Evolutionary conservation across 1,284 basidiomycete species (phyloP).

Genomic region (Boletus coffeatus): DNA sequence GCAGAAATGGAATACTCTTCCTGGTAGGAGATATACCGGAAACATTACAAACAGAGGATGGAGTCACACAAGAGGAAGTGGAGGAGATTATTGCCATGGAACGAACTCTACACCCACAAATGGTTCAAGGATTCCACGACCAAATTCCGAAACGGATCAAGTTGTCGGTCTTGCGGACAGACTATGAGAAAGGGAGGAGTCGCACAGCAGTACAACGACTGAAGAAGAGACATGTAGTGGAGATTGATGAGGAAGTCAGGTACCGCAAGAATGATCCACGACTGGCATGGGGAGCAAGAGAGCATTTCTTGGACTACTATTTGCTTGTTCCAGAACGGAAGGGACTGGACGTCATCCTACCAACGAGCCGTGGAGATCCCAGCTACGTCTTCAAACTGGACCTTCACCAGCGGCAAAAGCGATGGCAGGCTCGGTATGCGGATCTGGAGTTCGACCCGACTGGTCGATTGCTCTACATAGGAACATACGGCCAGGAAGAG

Average conservation of each 20-base stretch:
- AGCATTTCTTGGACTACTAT: constrained; percentile 3
- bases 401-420: background rate
- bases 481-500: constrained; percentile 1
- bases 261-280: background rate
- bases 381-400: constrained; percentile 4
- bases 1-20: background rate
- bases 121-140: too few relatives aligned
- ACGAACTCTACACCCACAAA: too few relatives aligned
- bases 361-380: background rate
- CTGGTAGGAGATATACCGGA: background rate
- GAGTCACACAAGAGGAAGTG: background rate
- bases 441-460: constrained; percentile 3
- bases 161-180: background rate
- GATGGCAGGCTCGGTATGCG: background rate
- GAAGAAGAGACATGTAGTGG: background rate
- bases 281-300: background rate
- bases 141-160: background rate
- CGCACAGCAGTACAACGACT: background rate
- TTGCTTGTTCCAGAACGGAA: background rate
- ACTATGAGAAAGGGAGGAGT: background rate
- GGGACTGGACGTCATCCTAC: background rate
- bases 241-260: background rate
- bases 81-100: background rate
- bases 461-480: constrained; percentile 5
- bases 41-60: background rate